Evolutionary conservation across 495 filamentous ascomycete species (phyloP).

Genomic region (Penicillium ucsense): DNA sequence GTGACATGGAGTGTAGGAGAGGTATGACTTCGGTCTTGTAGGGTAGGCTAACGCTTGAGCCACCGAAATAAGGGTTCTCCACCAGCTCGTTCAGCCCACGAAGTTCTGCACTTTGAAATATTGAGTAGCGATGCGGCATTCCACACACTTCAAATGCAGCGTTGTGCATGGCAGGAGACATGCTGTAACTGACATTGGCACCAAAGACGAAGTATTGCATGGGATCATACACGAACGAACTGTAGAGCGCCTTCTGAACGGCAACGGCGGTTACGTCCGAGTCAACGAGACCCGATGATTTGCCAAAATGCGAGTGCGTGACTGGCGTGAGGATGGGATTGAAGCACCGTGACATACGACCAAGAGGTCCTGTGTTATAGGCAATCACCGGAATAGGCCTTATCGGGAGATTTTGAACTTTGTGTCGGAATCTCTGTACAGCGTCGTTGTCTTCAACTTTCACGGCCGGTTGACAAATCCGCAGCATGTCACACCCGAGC

Average conservation of each 20-base stretch:
- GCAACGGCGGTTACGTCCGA: conserved; percentile 17
- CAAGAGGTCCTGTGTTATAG: conserved; percentile 60
- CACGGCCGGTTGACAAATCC: conserved; percentile 32
- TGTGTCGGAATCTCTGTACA: conserved; percentile 28
- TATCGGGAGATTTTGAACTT: conserved; percentile 19
- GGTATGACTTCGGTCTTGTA: conserved; percentile 68
- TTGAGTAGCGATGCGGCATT: conserved; percentile 64
- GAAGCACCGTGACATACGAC: conserved; percentile 53
- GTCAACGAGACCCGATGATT: too few relatives aligned
- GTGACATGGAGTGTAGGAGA: conserved; percentile 57
- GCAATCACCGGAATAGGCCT: conserved; percentile 47
- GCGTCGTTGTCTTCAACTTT: conserved; percentile 33
- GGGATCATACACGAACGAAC: conserved; percentile 45
- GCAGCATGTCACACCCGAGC: conserved; percentile 41
- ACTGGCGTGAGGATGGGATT: conserved; percentile 59
- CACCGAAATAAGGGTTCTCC: conserved; percentile 58
- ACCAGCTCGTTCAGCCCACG: conserved; percentile 57
- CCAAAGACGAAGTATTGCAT: conserved; percentile 38
- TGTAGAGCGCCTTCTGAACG: conserved; percentile 39
- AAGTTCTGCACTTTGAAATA: conserved; percentile 53
- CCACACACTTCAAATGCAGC: conserved; percentile 61
- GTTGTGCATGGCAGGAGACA: conserved; percentile 53
- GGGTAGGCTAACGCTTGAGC: conserved; percentile 61
- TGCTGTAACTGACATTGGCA: conserved; percentile 34
- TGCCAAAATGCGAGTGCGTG: conserved; percentile 13